These are phyloP conservation scores for Sarocladiaceae sp. DNA, from an alignment of 2,329 filamentous ascomycete species.

Conservation along the genomic window DNA sequence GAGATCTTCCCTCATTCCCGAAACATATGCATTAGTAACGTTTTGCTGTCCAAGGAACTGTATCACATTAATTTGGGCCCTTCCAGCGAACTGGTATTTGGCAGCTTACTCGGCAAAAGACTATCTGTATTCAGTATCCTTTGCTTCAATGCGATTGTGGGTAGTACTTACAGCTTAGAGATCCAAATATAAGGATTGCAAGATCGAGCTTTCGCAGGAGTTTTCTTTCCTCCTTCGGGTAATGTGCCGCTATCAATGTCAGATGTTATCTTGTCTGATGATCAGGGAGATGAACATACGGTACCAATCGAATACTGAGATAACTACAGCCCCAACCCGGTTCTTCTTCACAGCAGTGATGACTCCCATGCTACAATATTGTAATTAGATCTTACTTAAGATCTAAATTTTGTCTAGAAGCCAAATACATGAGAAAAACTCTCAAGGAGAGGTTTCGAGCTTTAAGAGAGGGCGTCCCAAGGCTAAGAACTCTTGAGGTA, in stretches of 20 bases:
- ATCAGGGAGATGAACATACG: conserved; percentile 15
- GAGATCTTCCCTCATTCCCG: conserved; percentile 30
- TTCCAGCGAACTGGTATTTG: too few relatives aligned
- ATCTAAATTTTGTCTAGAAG: too few relatives aligned
- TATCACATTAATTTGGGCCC: neutral
- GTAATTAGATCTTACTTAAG: neutral
- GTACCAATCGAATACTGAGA: conserved; percentile 26
- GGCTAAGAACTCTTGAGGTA: neutral
- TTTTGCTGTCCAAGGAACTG: conserved; percentile 18
- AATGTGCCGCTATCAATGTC: conserved; percentile 18
- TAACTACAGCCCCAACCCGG: conserved; percentile 19
- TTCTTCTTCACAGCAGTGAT: conserved; percentile 16
- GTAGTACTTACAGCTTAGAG: conserved; percentile 20
- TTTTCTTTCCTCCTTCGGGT: conserved; percentile 19
- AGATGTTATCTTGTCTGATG: neutral
- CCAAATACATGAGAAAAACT: too few relatives aligned
- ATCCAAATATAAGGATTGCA: conserved; percentile 19
- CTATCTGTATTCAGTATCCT: conserved; percentile 1
- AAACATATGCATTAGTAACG: conserved; percentile 31
- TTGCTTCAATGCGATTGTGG: too few relatives aligned
- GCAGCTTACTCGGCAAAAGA: conserved; percentile 12
- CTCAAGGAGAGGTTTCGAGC: too few relatives aligned
- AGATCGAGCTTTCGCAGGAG: conserved; percentile 22
- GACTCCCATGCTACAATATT: conserved; percentile 11
- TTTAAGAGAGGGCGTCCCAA: too few relatives aligned